Conservation (phyloP, 1,139 yeast species). For the Taphrina pruni region DNA sequence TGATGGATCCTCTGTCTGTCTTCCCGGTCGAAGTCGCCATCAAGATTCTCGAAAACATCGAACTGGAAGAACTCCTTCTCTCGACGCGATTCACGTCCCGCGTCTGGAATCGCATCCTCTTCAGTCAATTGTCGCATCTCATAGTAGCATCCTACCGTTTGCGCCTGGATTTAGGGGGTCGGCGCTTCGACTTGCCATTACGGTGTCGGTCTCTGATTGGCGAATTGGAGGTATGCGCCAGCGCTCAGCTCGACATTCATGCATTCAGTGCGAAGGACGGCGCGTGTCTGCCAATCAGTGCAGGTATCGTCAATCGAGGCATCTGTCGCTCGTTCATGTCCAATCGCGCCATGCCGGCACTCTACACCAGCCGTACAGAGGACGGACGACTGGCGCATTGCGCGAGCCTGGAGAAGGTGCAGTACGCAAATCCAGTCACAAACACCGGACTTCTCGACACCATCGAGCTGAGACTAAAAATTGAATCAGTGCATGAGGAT, state of each 20-base stretch:
- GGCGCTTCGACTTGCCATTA: constrained; percentile 16
- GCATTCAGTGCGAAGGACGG: neutral
- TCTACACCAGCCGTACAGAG: neutral
- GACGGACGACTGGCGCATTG: neutral
- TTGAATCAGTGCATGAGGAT: neutral
- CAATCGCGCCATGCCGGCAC: constrained; percentile 6
- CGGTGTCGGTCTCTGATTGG: neutral
- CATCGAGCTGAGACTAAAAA: constrained; percentile 5
- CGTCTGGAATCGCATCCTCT: constrained; percentile 12
- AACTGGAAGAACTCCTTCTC: constrained; percentile 15
- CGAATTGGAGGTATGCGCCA: neutral
- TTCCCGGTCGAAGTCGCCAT: constrained; percentile 22
- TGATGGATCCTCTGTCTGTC: constrained; percentile 15
- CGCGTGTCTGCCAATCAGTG: constrained; percentile 17
- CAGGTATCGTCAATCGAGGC: constrained; percentile 19
- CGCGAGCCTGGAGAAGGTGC: constrained; percentile 7
- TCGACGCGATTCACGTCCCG: constrained; percentile 15
- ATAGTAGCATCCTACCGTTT: constrained; percentile 12
- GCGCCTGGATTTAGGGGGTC: constrained; percentile 1
- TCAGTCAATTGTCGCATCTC: constrained; percentile 17
- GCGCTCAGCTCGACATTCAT: neutral
- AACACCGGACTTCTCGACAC: constrained; percentile 22
- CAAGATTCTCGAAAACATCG: constrained; percentile 16
- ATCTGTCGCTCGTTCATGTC: constrained; percentile 19
- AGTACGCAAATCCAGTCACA: constrained; percentile 21